Percentiles rank a stretch among this genome's conserved stretches.
phyloP scores from a whole-genome alignment of 2,329 filamentous ascomycete species.

The Aspergillus latus region DNA sequence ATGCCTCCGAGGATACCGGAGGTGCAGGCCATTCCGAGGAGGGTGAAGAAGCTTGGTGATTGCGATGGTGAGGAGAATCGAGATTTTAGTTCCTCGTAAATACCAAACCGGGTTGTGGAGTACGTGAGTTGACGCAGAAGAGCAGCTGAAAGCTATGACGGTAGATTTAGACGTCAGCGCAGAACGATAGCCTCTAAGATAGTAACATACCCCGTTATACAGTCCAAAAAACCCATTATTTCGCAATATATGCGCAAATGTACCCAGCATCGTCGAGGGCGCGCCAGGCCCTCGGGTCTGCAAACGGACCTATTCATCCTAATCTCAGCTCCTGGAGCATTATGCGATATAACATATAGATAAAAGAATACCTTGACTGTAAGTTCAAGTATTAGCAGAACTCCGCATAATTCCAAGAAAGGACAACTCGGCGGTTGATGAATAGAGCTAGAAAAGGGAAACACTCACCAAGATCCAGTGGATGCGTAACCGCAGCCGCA shows the following conservation, averaged over 20 bases:
- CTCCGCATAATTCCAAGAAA: background rate
- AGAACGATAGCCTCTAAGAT: background rate
- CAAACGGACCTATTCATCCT: slow-evolving; percentile 67
- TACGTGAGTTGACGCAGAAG: slow-evolving; percentile 93
- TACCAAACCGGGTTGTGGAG: slow-evolving; percentile 91
- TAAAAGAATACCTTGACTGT: slow-evolving; percentile 54
- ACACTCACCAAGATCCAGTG: slow-evolving; percentile 79
- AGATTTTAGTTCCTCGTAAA: slow-evolving; percentile 91
- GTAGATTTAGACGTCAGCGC: slow-evolving; percentile 5
- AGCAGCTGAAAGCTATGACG: slow-evolving; percentile 72
- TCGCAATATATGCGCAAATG: slow-evolving; percentile 77
- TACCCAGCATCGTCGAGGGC: slow-evolving; percentile 79
- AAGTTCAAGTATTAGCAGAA: slow-evolving; percentile 23
- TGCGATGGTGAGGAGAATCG: slow-evolving; percentile 56
- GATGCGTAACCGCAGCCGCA: slow-evolving; percentile 89
- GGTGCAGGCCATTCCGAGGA: slow-evolving; percentile 76
- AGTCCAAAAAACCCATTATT: slow-evolving; percentile 75
- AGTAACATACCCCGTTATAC: slow-evolving; percentile 69
- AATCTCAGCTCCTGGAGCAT: slow-evolving; percentile 11
- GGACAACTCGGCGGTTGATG: too few species aligned
- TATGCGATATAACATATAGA: background rate
- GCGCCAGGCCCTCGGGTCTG: slow-evolving; percentile 78
- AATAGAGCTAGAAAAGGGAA: background rate
- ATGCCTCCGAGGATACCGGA: slow-evolving; percentile 88
- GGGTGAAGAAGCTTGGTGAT: slow-evolving; percentile 67